Conservation (phyloP, 139 green algal genomes). For the Micromonas pusilla region DNA sequence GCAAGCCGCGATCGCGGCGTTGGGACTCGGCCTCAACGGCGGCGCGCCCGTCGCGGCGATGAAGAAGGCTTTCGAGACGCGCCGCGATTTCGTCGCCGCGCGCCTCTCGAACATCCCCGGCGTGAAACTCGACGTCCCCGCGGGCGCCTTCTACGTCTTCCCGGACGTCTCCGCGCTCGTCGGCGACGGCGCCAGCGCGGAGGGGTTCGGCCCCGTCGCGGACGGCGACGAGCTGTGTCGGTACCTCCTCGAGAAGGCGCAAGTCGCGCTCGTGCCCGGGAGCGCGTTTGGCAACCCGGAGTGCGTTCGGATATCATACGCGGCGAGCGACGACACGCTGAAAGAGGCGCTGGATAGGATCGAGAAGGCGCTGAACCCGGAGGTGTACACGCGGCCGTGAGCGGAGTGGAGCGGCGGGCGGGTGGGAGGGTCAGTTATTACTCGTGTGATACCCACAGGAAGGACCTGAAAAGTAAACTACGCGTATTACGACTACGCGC, state of each 20-base stretch:
- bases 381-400: too few relatives aligned
- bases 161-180: conserved; percentile 44
- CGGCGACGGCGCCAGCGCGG: conserved; percentile 29
- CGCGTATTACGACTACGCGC: too few relatives aligned
- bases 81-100: conserved; percentile 61
- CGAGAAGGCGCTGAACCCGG: conserved; percentile 46
- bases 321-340: conserved; percentile 70
- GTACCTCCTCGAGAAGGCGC: conserved; percentile 62
- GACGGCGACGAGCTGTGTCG: conserved; percentile 77
- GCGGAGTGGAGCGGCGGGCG: too few relatives aligned
- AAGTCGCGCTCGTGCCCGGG: conserved; percentile 84
- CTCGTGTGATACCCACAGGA: too few relatives aligned
- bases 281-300: conserved; percentile 83
- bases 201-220: conserved; percentile 63
- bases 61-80: conserved; percentile 71
- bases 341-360: conserved; percentile 70
- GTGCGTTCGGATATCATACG: conserved; percentile 90
- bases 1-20: conserved; percentile 79
- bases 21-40: conserved; percentile 67
- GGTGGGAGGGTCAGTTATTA: too few relatives aligned
- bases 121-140: conserved; percentile 55
- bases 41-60: conserved; percentile 68
- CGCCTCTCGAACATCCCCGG: conserved; percentile 64
- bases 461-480: too few relatives aligned
- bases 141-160: conserved; percentile 93